Base-by-base conservation (phyloP, 2,329 filamentous ascomycete species). In the Cytospora schulzeri region DNA sequence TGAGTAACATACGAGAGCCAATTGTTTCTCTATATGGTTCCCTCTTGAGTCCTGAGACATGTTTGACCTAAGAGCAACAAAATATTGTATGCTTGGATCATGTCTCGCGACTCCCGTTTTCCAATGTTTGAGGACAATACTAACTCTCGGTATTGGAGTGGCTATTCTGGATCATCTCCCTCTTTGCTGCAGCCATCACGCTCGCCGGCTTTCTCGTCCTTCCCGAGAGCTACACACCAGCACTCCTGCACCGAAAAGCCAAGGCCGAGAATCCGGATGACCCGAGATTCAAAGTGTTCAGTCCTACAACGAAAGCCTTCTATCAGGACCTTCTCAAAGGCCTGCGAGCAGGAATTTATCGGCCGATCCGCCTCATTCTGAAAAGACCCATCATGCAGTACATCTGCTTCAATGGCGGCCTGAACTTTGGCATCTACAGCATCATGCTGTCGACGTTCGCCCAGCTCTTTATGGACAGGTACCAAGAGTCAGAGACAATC, bases 391-490 rank as follows among this genome's bases (percentile, higher is more conserved):
- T 83, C 8, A 75, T 86, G 11, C 77, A 83, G 54, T 72, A 83
- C 1, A 77, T 84, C 3, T 79, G 80, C 0, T 68, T 83, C 0
- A 83, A 83, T 63, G 76, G 82, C 12, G 79, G 80, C 0, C 77
- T 84, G 28, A 71, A 83, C 3, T 86, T 85, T 66, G 82, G 83
- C 0, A 77, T 84, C n/a, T 77, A 85, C 57, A 85, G 85, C 66
- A 73, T 85, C 3, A 75, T 85, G 67, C 80, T 85, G 58, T 82
- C 83, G 1, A 85, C 83, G 0, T 83, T 85, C 64, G 79, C 84
- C 0, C 68, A 71, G 9, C 77, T 86, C 0, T 87, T 81, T 72
- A 75, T 77, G 17, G 68, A 73, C 0, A 74, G 78, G 51, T 86
- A 86, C 60, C 72, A 76, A 22, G 80, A 84, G 67, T 78, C 77